These are phyloP conservation scores for Phytophthora pistaciae DNA, from an alignment of 352 stramenopile genomes.

Conservation along the genomic window DNA sequence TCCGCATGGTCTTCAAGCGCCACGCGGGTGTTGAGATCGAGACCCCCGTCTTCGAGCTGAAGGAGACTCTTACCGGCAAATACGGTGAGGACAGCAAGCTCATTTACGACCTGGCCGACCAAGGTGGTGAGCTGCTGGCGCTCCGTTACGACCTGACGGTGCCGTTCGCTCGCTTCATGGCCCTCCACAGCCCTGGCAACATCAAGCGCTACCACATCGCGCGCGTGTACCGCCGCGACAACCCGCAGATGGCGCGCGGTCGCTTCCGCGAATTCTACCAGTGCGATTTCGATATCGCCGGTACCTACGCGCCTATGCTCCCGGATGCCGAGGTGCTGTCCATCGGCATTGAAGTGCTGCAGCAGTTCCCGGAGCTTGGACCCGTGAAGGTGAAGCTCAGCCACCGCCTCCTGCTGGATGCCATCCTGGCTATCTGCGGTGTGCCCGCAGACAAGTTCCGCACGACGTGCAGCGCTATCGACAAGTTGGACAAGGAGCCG, in stretches of 20 bases:
- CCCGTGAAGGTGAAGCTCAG: conserved; percentile 98
- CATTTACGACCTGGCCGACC: conserved; percentile 99
- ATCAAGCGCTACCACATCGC: conserved; percentile 99
- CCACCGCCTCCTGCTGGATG: conserved; percentile 97
- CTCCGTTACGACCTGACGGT: conserved; percentile 98
- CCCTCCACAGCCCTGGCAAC: conserved; percentile 97
- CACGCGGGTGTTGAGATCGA: conserved; percentile 98
- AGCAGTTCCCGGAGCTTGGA: conserved; percentile 87
- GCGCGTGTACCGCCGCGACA: conserved; percentile 97
- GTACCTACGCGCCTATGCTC: conserved; percentile 96
- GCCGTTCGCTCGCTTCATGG: conserved; percentile 98
- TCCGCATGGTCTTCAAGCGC: conserved; percentile 98
- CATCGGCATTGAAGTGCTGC: conserved; percentile 93
- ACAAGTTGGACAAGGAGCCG: conserved; percentile 99
- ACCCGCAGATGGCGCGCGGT: conserved; percentile 94
- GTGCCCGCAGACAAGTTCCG: conserved; percentile 97
- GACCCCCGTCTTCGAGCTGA: conserved; percentile 99
- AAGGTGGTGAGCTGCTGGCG: conserved; percentile 96
- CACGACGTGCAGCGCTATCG: conserved; percentile 98
- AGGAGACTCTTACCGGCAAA: conserved; percentile 99
- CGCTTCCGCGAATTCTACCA: conserved; percentile 99
- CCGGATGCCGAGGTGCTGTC: conserved; percentile 97
- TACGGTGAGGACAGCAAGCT: conserved; percentile 99
- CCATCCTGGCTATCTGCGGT: conserved; percentile 97
- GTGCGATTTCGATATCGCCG: conserved; percentile 99